Base-by-base conservation (phyloP, 805 yeast species). In the Geotrichum ghanense region DNA sequence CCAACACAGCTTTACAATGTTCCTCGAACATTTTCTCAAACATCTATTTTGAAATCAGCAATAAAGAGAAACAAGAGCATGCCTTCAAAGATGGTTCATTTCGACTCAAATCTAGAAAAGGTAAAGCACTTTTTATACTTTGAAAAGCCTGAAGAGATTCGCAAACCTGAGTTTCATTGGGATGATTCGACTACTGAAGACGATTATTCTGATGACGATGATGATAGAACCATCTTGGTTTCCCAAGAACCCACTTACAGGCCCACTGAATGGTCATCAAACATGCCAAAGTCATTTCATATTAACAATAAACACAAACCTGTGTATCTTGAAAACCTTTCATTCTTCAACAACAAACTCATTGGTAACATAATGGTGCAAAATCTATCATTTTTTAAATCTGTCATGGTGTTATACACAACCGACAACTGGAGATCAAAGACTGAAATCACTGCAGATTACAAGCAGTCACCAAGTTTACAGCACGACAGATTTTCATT, bases 381-480 rank as follows among this genome's bases (percentile, higher is more conserved):
- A 56, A 90, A 89, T 65, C 46, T 85, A 3, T 70, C 81, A 9
- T 89, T 70, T 63, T 72, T 76, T 27, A 89, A 89, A 62, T 58
- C 64, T 22, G 82, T 90, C 16, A 73, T 76, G n/a, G 73, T 84
- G 12, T 71, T 88, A 46, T 89, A 86, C 64, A 77, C 95, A 0
- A 69, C 78, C 52, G 87, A 90, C 60, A 66, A 72, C 56, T 89
- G 97, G 97, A 67, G 66, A 40, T 79, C 94, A 0, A 76, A 80
- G 21, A 71, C 78, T 39, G 90, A 83, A 58, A 74, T 81, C 26
- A 78, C 76, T 37, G 82, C 89, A 3, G 52, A 59, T 3, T 86
- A 76, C 64, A 69, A 55, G 39, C 52, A 53, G 45, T 59, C 54
- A 41, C 50, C 56, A 12, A 49, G 46, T 16, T 43, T 23, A 25